A percentile compares a stretch with the other conserved stretches of the same genome.
These are phyloP conservation scores for Russula dissimulans DNA, from an alignment of 768 basidiomycete species.

Conservation along the genomic window DNA sequence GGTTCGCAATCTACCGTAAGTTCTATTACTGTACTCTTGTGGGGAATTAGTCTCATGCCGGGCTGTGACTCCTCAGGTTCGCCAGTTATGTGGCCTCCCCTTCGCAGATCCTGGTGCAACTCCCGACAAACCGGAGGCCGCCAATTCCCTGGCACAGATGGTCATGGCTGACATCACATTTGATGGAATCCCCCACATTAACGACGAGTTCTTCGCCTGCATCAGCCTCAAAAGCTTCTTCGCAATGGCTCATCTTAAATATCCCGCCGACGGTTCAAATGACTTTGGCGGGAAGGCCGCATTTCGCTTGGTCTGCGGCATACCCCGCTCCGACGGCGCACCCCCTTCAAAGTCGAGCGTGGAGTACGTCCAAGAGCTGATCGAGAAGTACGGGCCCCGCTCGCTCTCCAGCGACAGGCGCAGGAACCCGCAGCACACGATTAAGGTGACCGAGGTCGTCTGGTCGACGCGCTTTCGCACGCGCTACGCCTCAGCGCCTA, in stretches of 20 bases:
- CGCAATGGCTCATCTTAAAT: constrained; percentile 32
- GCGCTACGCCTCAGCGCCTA: constrained; percentile 36
- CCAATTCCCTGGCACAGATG: constrained; percentile 32
- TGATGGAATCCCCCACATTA: neutral
- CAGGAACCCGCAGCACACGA: constrained; percentile 22
- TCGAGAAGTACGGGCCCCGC: constrained; percentile 34
- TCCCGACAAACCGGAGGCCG: constrained; percentile 16
- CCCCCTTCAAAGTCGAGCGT: constrained; percentile 31
- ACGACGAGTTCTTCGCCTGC: constrained; percentile 20
- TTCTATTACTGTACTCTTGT: neutral
- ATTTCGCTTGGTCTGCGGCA: constrained; percentile 35
- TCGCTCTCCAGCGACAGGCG: constrained; percentile 29
- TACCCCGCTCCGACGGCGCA: constrained; percentile 29
- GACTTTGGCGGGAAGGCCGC: constrained; percentile 18
- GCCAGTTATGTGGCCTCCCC: constrained; percentile 33
- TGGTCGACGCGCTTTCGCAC: constrained; percentile 43
- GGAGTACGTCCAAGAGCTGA: constrained; percentile 36
- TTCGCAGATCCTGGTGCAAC: constrained; percentile 37
- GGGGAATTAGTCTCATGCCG: neutral
- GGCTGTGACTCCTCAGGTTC: constrained; percentile 29
- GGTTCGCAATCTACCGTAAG: constrained; percentile 39
- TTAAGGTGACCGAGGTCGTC: constrained; percentile 28
- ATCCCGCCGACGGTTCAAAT: constrained; percentile 21
- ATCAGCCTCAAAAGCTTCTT: constrained; percentile 28
- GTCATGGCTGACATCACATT: constrained; percentile 41